Conservation (phyloP, 2,329 filamentous ascomycete genomes). For the Stromatinia cepivora region DNA sequence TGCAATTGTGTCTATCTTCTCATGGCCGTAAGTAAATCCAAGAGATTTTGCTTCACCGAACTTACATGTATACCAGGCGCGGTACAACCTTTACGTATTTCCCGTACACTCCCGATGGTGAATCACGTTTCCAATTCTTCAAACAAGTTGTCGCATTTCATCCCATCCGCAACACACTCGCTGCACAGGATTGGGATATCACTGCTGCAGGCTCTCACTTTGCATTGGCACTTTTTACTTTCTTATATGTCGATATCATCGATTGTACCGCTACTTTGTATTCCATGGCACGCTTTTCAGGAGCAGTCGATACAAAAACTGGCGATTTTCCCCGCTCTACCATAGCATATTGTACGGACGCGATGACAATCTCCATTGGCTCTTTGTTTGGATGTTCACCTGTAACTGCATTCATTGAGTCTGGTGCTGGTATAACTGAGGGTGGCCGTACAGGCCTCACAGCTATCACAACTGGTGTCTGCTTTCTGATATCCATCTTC, state of each 20-base stretch:
- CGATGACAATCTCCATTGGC: conserved; percentile 69
- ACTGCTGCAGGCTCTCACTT: conserved; percentile 55
- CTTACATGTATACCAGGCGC: conserved; percentile 47
- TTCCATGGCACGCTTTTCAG: conserved; percentile 77
- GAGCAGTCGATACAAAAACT: conserved; percentile 61
- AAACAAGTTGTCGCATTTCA: conserved; percentile 70
- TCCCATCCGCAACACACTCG: conserved; percentile 63
- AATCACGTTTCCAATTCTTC: conserved; percentile 70
- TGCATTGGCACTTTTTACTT: conserved; percentile 70
- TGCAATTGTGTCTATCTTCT: conserved; percentile 68
- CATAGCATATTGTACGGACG: conserved; percentile 73
- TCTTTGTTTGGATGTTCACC: conserved; percentile 69
- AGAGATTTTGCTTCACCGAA: neutral
- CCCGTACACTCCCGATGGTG: conserved; percentile 62
- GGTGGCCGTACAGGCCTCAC: conserved; percentile 73
- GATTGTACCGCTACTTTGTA: conserved; percentile 77
- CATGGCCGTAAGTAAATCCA: conserved; percentile 62
- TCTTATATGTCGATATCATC: conserved; percentile 78
- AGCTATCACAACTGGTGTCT: conserved; percentile 66
- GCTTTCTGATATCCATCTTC: conserved; percentile 71
- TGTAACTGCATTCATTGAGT: conserved; percentile 74
- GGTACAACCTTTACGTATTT: conserved; percentile 72
- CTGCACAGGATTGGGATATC: conserved; percentile 67
- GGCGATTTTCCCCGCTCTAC: conserved; percentile 87
- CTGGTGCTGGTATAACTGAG: conserved; percentile 73